Evolutionary conservation across 768 basidiomycete genomes (phyloP).

Genomic region (Suillus hirtellus): DNA sequence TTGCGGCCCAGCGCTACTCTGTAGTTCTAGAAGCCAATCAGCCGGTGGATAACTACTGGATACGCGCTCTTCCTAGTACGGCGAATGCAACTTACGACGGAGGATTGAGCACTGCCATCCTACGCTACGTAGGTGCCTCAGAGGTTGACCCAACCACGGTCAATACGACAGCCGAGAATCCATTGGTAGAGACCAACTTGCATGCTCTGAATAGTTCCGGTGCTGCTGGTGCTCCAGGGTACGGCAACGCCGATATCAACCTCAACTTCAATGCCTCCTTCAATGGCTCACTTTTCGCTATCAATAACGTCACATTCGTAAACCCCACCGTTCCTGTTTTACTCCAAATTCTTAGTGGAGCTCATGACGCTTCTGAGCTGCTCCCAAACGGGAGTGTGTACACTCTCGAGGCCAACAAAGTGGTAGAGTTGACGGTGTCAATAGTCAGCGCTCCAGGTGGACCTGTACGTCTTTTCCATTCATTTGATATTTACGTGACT

Average conservation of each 20-base stretch:
- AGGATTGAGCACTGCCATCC: conserved; percentile 57
- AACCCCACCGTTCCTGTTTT: conserved; percentile 42
- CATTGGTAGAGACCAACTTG: conserved; percentile 34
- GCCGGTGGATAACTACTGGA: conserved; percentile 44
- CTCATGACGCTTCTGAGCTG: conserved; percentile 27
- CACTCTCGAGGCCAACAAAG: conserved; percentile 27
- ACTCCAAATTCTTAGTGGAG: conserved; percentile 45
- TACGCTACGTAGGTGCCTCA: conserved; percentile 48
- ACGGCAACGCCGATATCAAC: conserved; percentile 44
- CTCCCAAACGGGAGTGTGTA: conserved; percentile 27
- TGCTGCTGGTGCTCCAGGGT: conserved; percentile 39
- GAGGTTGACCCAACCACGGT: conserved; percentile 40
- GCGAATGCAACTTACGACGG: conserved; percentile 26
- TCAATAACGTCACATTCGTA: conserved; percentile 19
- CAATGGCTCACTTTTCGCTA: conserved; percentile 7
- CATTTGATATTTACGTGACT: not conserved
- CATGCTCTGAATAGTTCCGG: conserved; percentile 26
- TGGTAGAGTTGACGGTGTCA: conserved; percentile 22
- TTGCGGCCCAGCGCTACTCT: conserved; percentile 36
- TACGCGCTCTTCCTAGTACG: conserved; percentile 38
- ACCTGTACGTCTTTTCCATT: not conserved
- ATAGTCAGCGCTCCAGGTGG: conserved; percentile 11
- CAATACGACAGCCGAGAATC: conserved; percentile 23
- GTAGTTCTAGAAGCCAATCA: conserved; percentile 35
- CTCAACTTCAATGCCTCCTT: conserved; percentile 24